These are phyloP conservation scores for Psidium friedrichsthalianum DNA, from an alignment of 345 rosid species.

Conservation along the genomic window DNA sequence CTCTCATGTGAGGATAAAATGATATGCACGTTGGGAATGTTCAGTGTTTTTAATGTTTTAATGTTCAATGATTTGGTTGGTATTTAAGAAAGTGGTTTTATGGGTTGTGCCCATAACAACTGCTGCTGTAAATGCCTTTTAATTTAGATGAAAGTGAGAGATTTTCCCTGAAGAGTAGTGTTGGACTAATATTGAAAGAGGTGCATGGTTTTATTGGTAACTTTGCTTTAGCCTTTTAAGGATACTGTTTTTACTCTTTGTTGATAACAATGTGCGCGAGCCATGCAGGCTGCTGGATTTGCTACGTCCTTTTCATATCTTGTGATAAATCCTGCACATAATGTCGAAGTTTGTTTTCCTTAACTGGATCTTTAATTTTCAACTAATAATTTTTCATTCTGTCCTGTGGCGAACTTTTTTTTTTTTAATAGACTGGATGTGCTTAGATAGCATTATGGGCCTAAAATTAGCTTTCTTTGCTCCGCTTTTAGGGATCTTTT, in stretches of 20 bases:
- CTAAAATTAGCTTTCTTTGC: neutral
- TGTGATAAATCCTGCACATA: neutral
- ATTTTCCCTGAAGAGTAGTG: neutral
- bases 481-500: neutral
- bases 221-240: neutral
- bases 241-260: neutral
- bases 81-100: neutral
- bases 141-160: neutral
- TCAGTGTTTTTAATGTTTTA: neutral
- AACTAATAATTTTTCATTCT: neutral
- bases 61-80: no score
- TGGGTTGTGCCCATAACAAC: neutral
- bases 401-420: neutral
- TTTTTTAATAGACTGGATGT: neutral
- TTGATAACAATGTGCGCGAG: neutral
- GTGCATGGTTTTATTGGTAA: neutral
- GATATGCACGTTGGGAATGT: neutral
- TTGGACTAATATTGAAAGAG: neutral
- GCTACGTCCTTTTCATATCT: neutral
- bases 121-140: neutral
- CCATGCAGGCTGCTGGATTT: neutral
- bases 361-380: neutral
- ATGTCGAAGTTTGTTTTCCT: neutral
- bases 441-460: neutral
- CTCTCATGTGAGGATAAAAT: neutral